Evolutionary conservation across 1,284 basidiomycete genomes (phyloP).

Genomic region (Puccinia hordei): DNA sequence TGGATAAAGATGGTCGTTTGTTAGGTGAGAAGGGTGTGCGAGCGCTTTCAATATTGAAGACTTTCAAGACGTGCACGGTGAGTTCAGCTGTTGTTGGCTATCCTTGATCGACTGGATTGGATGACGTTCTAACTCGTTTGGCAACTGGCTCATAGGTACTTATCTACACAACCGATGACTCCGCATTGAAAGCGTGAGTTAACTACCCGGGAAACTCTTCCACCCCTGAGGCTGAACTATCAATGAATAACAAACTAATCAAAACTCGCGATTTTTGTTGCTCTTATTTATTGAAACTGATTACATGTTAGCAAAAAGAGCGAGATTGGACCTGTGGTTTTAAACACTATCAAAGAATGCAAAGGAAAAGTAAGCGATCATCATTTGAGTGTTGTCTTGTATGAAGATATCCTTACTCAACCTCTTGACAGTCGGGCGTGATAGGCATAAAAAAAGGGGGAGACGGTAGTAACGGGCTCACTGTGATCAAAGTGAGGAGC

Average conservation of each 20-base stretch:
- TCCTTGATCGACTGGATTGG: background rate
- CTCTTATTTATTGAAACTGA: background rate
- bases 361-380: constrained; percentile 1
- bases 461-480: background rate
- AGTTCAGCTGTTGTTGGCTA: background rate
- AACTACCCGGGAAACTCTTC: background rate
- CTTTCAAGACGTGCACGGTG: constrained; percentile 1
- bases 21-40: background rate
- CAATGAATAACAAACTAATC: background rate
- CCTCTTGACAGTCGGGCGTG: background rate
- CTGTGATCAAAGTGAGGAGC: background rate
- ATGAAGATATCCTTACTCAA: too few relatives aligned
- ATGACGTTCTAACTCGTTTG: background rate
- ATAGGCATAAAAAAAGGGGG: background rate
- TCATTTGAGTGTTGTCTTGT: background rate
- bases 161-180: constrained; percentile 6
- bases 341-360: background rate
- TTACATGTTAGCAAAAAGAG: background rate
- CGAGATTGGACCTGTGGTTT: background rate
- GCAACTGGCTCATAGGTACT: background rate
- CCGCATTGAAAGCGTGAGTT: background rate
- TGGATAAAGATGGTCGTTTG: background rate
- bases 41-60: background rate
- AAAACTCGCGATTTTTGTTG: background rate
- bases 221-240: background rate